A percentile compares a stretch with the other conserved stretches of the same genome.
These are phyloP conservation scores for Calonectria pseudoreteaudii DNA, from an alignment of 2,329 filamentous ascomycete genomes.

Conservation along the genomic window DNA sequence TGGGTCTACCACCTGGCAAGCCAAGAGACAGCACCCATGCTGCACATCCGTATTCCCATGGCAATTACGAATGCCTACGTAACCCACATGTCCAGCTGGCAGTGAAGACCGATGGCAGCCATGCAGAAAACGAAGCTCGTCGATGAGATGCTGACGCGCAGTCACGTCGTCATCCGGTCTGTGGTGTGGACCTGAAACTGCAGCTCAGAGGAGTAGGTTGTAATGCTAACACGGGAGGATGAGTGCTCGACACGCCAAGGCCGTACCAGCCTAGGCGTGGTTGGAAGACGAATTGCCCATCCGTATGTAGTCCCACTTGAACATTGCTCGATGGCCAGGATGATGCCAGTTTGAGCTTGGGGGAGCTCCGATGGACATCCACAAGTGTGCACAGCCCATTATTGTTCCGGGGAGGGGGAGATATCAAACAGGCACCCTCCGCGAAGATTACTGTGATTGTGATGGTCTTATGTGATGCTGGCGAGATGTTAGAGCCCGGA, in stretches of 20 bases:
- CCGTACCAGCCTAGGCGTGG: not conserved
- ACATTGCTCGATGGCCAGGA: not conserved
- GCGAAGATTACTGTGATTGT: slow-evolving; percentile 3
- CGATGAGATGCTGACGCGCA: slow-evolving; percentile 6
- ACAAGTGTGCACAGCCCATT: slow-evolving; percentile 14
- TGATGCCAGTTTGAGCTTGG: not conserved
- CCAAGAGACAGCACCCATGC: not conserved
- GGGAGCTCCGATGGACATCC: slow-evolving; percentile 6
- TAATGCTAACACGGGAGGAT: not conserved
- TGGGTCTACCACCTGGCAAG: not conserved
- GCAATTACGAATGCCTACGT: slow-evolving; percentile 19
- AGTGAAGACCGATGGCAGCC: not conserved
- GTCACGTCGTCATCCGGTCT: slow-evolving; percentile 18
- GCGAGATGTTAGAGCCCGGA: not conserved
- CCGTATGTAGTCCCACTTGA: not conserved
- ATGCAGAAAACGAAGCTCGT: not conserved
- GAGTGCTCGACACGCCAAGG: not conserved
- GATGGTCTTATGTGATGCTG: not conserved
- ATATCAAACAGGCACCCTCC: not conserved
- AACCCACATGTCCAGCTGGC: not conserved
- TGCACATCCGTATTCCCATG: not conserved
- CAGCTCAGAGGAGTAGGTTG: not conserved
- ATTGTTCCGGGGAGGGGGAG: not conserved
- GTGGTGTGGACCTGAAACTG: slow-evolving; percentile 2
- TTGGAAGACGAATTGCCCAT: not conserved